Evolutionary conservation across 2,329 filamentous ascomycete species (phyloP), one percentile per base, ranked within the genome.

Genomic region (Thielaviopsis populi): DNA sequence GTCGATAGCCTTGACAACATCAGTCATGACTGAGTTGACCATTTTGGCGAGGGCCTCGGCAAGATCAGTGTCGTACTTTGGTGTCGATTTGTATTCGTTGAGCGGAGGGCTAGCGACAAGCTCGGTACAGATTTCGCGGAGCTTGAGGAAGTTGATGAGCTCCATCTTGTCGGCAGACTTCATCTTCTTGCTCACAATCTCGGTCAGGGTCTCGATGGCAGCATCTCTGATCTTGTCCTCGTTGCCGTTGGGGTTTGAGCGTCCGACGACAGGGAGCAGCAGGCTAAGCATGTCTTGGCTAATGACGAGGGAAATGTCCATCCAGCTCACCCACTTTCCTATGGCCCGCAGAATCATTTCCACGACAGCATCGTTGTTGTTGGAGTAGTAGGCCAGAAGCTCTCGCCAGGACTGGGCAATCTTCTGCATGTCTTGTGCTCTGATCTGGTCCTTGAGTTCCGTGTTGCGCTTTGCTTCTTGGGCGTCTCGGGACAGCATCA

Each of bases 141-240:
- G 80, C 72, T 94, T 95, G 68, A 99, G 81, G 74, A 96, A 96
- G 27, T 84, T 78, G 69, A 99, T 95, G 79, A 99, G 85, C 70
- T 95, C 87, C 70, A 95, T 87, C 80, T 99, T 99, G 77, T 97
- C 92, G 43, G 83, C 79, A 1, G 91, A 81, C 70, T 89, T 90
- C 94, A 99, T 99, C 79, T 97, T 97, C 80, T 99, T 99, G 73
- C 86, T 88, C 65, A 95, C 89, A 69, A 96, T 95, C 75, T 99
- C 92, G 4, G 90, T 96, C 72, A 99, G 87, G 33, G 94, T 91
- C 71, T 96, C 91, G 69, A 97, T 90, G 62, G 94, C 92, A 19
- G 91, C 88, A 75, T 96, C 88, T 68, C 91, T 85, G 68, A 95
- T 87, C 72, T 85, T 88, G 72, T 95, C 90, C 75, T 88, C 79